Conservation (phyloP, 2,329 filamentous ascomycete genomes). For the Ophioceras dolichostomum region DNA sequence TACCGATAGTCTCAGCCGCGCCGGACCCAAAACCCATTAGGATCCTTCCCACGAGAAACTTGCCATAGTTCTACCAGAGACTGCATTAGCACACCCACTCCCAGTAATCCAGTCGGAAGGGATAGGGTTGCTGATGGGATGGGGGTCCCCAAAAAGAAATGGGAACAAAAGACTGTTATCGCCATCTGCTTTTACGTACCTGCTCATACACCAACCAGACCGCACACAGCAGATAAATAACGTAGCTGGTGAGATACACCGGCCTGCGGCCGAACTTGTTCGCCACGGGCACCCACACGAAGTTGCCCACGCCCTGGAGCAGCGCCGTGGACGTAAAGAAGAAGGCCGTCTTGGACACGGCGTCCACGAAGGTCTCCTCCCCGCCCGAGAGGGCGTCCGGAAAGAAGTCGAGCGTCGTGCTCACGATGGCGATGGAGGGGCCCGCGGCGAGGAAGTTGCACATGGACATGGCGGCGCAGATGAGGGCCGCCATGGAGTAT, state of each 20-base stretch:
- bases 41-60: slow-evolving; percentile 32
- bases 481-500: slow-evolving; percentile 33
- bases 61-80: slow-evolving; percentile 20
- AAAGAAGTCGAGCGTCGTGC: slow-evolving; percentile 33
- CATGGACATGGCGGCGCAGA: slow-evolving; percentile 40
- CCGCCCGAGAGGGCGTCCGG: slow-evolving; percentile 17
- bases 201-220: slow-evolving; percentile 30
- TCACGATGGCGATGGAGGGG: slow-evolving; percentile 35
- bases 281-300: slow-evolving; percentile 31
- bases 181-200: slow-evolving; percentile 8
- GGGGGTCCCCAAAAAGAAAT: too few species aligned
- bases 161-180: too few species aligned
- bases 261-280: slow-evolving; percentile 32
- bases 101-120: too few species aligned
- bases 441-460: slow-evolving; percentile 46
- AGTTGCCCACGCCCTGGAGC: slow-evolving; percentile 32
- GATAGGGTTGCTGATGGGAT: too few species aligned
- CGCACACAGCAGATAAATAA: slow-evolving; percentile 25
- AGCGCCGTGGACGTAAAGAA: slow-evolving; percentile 40
- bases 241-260: slow-evolving; percentile 29
- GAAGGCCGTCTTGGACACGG: slow-evolving; percentile 33
- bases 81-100: too few species aligned
- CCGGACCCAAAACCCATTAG: slow-evolving; percentile 40
- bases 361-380: slow-evolving; percentile 13
- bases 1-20: slow-evolving; percentile 34